These are phyloP conservation scores for Camptophora hylomeconis DNA, from an alignment of 2,329 filamentous ascomycete species.

Conservation along the genomic window DNA sequence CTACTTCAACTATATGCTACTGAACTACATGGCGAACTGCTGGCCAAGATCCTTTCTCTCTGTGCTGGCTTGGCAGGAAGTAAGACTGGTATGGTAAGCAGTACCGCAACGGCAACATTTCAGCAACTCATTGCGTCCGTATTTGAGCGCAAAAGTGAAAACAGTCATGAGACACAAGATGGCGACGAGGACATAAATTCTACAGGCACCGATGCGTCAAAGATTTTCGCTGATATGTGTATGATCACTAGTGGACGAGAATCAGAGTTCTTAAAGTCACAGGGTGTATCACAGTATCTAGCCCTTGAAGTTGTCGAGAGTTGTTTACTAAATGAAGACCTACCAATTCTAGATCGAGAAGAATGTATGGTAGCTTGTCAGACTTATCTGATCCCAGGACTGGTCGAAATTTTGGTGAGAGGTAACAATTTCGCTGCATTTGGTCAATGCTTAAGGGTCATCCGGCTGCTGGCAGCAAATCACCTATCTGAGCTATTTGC, in stretches of 20 bases:
- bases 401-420: slow-evolving; percentile 8
- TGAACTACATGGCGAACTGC: slow-evolving; percentile 65
- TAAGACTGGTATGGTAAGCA: slow-evolving; percentile 87
- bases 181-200: slow-evolving; percentile 1
- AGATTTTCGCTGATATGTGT: slow-evolving; percentile 77
- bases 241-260: slow-evolving; percentile 69
- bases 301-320: too few species aligned
- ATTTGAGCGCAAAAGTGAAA: slow-evolving; percentile 81
- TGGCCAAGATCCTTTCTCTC: slow-evolving; percentile 74
- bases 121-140: slow-evolving; percentile 87
- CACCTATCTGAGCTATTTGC: neutral
- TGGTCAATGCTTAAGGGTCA: slow-evolving; percentile 6
- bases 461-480: slow-evolving; percentile 3
- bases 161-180: neutral
- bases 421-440: slow-evolving; percentile 11
- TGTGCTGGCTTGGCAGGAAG: slow-evolving; percentile 83
- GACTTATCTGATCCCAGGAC: slow-evolving; percentile 33
- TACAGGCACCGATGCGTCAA: slow-evolving; percentile 43
- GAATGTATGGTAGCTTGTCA: too few species aligned
- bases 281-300: too few species aligned
- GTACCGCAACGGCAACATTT: slow-evolving; percentile 89
- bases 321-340: too few species aligned
- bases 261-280: too few species aligned
- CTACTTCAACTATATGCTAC: slow-evolving; percentile 79
- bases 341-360: too few species aligned